Conservation (phyloP, 2,329 filamentous ascomycete species). For the Pseudocercospora cruenta region DNA sequence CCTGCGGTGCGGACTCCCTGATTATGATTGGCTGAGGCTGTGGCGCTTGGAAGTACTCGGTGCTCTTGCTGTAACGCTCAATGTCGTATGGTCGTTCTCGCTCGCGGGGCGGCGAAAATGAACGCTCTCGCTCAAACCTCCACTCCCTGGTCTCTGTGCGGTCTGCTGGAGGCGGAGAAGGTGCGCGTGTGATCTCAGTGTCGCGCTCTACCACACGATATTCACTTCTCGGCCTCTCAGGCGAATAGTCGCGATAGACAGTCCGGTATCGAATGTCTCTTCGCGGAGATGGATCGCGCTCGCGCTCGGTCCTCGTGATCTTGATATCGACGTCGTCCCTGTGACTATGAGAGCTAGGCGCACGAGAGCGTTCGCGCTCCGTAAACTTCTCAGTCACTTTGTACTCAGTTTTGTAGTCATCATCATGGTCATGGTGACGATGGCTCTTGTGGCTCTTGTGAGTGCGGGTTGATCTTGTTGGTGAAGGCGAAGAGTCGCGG, state of each 20-base stretch:
- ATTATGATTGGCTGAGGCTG: slow-evolving; percentile 55
- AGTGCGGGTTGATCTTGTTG: slow-evolving; percentile 18
- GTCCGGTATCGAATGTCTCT: slow-evolving; percentile 40
- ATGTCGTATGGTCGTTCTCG: slow-evolving; percentile 50
- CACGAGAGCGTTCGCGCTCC: slow-evolving; percentile 23
- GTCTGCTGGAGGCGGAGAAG: slow-evolving; percentile 46
- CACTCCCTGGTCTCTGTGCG: slow-evolving; percentile 54
- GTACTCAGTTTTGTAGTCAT: slow-evolving; percentile 32
- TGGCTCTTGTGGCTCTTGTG: slow-evolving; percentile 18
- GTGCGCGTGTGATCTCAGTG: slow-evolving; percentile 35
- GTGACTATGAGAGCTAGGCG: slow-evolving; percentile 17
- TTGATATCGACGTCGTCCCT: slow-evolving; percentile 35
- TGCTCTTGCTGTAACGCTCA: slow-evolving; percentile 56
- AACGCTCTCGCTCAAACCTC: slow-evolving; percentile 56
- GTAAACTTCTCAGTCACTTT: slow-evolving; percentile 30
- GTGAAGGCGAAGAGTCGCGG: slow-evolving; percentile 25
- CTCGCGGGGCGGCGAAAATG: slow-evolving; percentile 48
- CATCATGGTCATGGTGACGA: slow-evolving; percentile 22
- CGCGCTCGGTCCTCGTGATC: slow-evolving; percentile 45
- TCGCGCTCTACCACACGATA: slow-evolving; percentile 45
- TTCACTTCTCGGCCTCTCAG: slow-evolving; percentile 37
- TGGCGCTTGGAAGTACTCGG: slow-evolving; percentile 55
- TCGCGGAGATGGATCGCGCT: slow-evolving; percentile 31
- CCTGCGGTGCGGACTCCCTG: slow-evolving; percentile 49
- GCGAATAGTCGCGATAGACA: slow-evolving; percentile 36